Conservation (phyloP, 345 rosid species). For the Noccaea caerulescens region DNA sequence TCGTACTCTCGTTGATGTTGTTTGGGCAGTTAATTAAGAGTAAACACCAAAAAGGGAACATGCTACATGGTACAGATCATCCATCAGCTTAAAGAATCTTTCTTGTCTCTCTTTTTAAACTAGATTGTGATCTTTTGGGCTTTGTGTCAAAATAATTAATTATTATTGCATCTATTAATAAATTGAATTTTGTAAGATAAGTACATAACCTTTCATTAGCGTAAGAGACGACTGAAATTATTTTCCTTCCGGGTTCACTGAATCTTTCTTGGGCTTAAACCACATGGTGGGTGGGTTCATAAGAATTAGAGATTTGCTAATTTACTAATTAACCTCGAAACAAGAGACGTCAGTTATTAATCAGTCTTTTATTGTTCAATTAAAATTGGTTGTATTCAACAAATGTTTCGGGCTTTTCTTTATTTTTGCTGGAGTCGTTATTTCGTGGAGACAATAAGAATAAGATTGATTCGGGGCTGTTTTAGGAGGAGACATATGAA, state of each 20-base stretch:
- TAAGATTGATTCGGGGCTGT: conserved; percentile 26
- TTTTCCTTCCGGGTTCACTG: conserved; percentile 43
- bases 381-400: conserved; percentile 36
- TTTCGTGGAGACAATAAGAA: conserved; percentile 19
- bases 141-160: conserved; percentile 39
- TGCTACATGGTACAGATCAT: conserved; percentile 50
- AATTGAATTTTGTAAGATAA: conserved; percentile 21
- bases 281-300: conserved; percentile 43
- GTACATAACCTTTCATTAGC: conserved; percentile 43
- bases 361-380: conserved; percentile 30
- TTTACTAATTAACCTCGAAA: conserved; percentile 40
- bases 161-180: conserved; percentile 23
- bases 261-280: conserved; percentile 36
- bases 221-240: conserved; percentile 39
- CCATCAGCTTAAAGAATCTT: conserved; percentile 43
- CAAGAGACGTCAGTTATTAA: conserved; percentile 29
- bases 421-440: neutral
- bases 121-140: conserved; percentile 49
- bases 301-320: conserved; percentile 22
- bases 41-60: conserved; percentile 41
- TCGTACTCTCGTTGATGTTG: conserved; percentile 14
- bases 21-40: conserved; percentile 37
- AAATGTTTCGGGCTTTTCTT: conserved; percentile 29
- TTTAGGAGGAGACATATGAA: conserved; percentile 17
- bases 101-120: conserved; percentile 43